A percentile compares a stretch with the other conserved stretches of the same genome.
These are phyloP conservation scores for Penicillium parvum DNA, from an alignment of 495 filamentous ascomycete genomes.

Conservation along the genomic window DNA sequence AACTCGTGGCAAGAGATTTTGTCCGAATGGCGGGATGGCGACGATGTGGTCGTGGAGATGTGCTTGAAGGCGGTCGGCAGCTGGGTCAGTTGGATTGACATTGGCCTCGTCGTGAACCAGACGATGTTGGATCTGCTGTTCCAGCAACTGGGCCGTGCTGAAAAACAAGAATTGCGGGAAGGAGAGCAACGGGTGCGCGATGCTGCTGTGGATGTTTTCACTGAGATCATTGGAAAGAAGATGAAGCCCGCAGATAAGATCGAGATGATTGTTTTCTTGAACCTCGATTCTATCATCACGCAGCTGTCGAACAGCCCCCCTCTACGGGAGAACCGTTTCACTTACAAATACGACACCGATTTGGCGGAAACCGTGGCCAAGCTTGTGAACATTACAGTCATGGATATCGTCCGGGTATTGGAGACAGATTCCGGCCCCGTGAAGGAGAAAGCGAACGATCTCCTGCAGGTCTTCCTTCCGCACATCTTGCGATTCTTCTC, in stretches of 20 bases:
- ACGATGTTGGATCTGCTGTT: conserved; percentile 78
- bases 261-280: conserved; percentile 86
- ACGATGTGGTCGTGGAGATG: conserved; percentile 75
- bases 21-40: conserved; percentile 67
- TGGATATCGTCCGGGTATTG: conserved; percentile 79
- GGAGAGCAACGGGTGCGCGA: conserved; percentile 72
- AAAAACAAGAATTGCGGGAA: conserved; percentile 42
- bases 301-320: conserved; percentile 78
- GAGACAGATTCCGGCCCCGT: conserved; percentile 54
- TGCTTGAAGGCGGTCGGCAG: conserved; percentile 82
- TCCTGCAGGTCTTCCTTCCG: conserved; percentile 77
- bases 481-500: conserved; percentile 88
- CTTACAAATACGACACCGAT: conserved; percentile 85
- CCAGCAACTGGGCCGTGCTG: conserved; percentile 64
- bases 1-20: conserved; percentile 89
- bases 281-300: conserved; percentile 72
- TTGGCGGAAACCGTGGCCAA: conserved; percentile 91
- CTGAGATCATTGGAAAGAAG: conserved; percentile 94
- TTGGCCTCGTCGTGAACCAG: conserved; percentile 85
- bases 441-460: conserved; percentile 61
- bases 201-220: conserved; percentile 87
- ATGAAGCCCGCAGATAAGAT: conserved; percentile 93
- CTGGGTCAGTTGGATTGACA: conserved; percentile 99
- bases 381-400: conserved; percentile 84
- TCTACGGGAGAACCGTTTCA: conserved; percentile 69